Percentiles rank a stretch among this genome's conserved stretches.
phyloP scores from a whole-genome alignment of 139 green algal genomes.

The Asterochloris sp. region DNA sequence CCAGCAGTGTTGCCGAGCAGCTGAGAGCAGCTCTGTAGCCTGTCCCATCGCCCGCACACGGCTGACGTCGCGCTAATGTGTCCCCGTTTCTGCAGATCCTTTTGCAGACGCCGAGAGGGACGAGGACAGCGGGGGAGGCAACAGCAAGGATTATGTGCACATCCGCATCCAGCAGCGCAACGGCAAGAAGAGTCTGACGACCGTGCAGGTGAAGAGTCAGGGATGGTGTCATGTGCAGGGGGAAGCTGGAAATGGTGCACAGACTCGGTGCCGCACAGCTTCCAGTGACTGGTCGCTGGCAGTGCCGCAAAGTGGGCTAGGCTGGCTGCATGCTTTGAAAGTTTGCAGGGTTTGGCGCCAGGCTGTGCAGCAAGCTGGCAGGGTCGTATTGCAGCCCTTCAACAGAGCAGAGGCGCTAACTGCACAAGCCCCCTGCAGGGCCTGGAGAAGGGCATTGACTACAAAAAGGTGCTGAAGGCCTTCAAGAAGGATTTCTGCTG shows the following conservation, averaged over 20 bases:
- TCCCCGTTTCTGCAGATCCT: conserved; percentile 11
- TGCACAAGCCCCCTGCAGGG: conserved; percentile 56
- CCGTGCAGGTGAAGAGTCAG: conserved; percentile 67
- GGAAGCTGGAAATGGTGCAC: neutral
- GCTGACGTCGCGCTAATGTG: too few species aligned
- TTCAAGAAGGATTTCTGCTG: conserved; percentile 99
- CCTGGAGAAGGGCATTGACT: conserved; percentile 89
- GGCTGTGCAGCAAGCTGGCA: too few species aligned
- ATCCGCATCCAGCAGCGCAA: conserved; percentile 98
- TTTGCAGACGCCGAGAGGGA: conserved; percentile 21
- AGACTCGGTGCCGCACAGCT: neutral
- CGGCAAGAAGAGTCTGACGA: conserved; percentile 97
- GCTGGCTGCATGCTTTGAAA: neutral
- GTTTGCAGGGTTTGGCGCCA: neutral
- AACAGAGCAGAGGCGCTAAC: neutral
- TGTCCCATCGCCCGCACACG: too few species aligned
- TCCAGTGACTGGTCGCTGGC: neutral
- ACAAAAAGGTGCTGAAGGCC: conserved; percentile 98
- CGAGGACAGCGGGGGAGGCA: conserved; percentile 3
- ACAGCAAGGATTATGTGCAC: conserved; percentile 75
- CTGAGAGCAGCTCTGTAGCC: too few species aligned
- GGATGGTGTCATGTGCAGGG: neutral
- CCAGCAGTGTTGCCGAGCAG: too few species aligned
- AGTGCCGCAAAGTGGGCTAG: neutral
- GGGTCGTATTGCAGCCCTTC: too few species aligned